phyloP scores from a whole-genome alignment of 2,329 filamentous ascomycete genomes.

The Aspergillus ruber region DNA sequence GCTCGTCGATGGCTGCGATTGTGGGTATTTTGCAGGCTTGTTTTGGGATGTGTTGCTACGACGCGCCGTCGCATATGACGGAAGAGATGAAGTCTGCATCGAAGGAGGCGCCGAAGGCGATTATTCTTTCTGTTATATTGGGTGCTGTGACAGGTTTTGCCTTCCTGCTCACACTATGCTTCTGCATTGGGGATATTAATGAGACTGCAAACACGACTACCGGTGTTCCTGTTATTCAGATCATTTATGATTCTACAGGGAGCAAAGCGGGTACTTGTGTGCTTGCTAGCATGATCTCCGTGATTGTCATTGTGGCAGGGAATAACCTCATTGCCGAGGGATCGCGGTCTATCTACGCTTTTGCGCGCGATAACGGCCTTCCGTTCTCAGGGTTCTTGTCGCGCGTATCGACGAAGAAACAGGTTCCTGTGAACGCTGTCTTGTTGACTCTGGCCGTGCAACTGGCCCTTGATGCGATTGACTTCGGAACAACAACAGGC shows the following conservation, averaged over 20 bases:
- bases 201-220: conserved; percentile 39
- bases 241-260: conserved; percentile 43
- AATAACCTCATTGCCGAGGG: conserved; percentile 40
- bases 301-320: conserved; percentile 39
- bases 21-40: conserved; percentile 50
- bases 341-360: conserved; percentile 37
- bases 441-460: conserved; percentile 44
- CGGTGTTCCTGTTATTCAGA: conserved; percentile 47
- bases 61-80: conserved; percentile 48
- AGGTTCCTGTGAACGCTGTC: conserved; percentile 47
- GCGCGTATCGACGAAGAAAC: conserved; percentile 40
- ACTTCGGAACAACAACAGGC: conserved; percentile 50
- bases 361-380: conserved; percentile 16
- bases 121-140: conserved; percentile 39
- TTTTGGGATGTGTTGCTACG: conserved; percentile 49
- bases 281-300: conserved; percentile 38
- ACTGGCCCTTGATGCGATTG: conserved; percentile 49
- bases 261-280: conserved; percentile 38
- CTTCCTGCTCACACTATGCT: conserved; percentile 44
- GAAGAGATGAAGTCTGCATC: conserved; percentile 50
- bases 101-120: conserved; percentile 45
- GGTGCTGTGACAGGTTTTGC: conserved; percentile 41
- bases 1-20: conserved; percentile 45
- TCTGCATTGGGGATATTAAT: conserved; percentile 46
- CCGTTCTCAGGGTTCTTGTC: conserved; percentile 42